Evolutionary conservation across 1,139 yeast genomes (phyloP).

Genomic region (Kluyveromyces sp.): DNA sequence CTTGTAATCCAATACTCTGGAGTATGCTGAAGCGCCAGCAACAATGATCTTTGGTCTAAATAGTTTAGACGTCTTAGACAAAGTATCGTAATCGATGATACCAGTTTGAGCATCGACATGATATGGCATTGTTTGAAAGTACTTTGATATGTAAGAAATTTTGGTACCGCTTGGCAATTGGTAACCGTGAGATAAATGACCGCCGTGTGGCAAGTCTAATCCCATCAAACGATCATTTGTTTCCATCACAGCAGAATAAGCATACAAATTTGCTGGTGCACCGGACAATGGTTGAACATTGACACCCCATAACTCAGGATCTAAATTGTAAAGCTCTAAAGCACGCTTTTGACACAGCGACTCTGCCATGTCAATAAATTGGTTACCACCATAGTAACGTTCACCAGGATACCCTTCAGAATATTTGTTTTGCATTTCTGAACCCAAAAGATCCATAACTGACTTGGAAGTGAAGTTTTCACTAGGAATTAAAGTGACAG

Average conservation of each 20-base stretch:
- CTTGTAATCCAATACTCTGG: constrained; percentile 83
- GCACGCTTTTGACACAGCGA: constrained; percentile 87
- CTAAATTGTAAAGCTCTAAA: constrained; percentile 69
- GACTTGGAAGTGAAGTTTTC: constrained; percentile 94
- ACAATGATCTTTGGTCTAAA: constrained; percentile 93
- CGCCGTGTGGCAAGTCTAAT: constrained; percentile 93
- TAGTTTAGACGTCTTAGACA: constrained; percentile 73
- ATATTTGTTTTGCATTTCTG: constrained; percentile 96
- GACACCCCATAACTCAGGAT: constrained; percentile 86
- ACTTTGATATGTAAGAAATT: constrained; percentile 84
- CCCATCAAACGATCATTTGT: constrained; percentile 96
- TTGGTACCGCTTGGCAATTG: constrained; percentile 74
- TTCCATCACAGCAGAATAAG: constrained; percentile 84
- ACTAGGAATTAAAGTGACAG: constrained; percentile 86
- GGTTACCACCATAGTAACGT: constrained; percentile 95
- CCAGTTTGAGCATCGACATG: constrained; percentile 81
- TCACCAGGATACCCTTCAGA: constrained; percentile 99
- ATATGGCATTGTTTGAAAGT: constrained; percentile 96
- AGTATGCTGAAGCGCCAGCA: constrained; percentile 96
- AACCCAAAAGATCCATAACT: constrained; percentile 88
- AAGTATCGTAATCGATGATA: constrained; percentile 80
- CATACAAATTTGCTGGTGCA: constrained; percentile 92
- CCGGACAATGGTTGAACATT: constrained; percentile 93
- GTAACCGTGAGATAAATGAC: constrained; percentile 94
- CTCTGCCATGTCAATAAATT: constrained; percentile 88